A percentile compares a stretch with the other conserved stretches of the same genome.
Conservation (phyloP, 306 rosid species). For the Acacia confusa region DNA sequence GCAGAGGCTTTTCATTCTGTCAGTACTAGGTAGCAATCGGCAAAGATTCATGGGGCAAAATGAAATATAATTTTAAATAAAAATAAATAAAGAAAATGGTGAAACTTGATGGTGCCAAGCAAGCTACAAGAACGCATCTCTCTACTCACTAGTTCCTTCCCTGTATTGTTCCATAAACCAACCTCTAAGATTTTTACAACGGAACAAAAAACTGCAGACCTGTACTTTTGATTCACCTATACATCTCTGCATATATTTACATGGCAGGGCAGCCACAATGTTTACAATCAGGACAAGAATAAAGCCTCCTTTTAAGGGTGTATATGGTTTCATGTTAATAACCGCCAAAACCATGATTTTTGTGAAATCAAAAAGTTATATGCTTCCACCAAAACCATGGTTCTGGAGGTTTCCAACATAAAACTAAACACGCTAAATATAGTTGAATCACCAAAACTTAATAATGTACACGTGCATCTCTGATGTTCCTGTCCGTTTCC, state of each 20-base stretch:
- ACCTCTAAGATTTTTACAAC: conserved; percentile 28
- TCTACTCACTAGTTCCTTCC: conserved; percentile 14
- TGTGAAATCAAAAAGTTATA: not conserved
- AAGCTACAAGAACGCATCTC: not conserved
- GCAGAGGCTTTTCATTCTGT: not conserved
- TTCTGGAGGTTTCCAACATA: not conserved
- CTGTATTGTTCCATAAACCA: conserved; percentile 17
- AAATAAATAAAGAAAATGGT: not conserved
- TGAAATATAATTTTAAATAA: not conserved
- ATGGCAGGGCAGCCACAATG: conserved; percentile 36
- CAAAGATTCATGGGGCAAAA: not conserved
- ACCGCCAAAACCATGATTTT: not conserved
- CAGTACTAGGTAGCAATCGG: not conserved
- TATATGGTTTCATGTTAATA: not conserved
- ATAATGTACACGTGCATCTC: conserved; percentile 25
- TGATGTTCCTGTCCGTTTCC: conserved; percentile 10
- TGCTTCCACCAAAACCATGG: not conserved
- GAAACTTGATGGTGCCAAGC: not conserved
- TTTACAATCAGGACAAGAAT: conserved; percentile 24
- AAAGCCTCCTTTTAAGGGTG: conserved; percentile 11
- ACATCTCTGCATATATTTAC: conserved; percentile 57
- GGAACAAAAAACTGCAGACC: conserved; percentile 46
- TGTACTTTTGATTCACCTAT: conserved; percentile 43
- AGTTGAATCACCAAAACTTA: conserved; percentile 19
- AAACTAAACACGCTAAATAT: conserved; percentile 8